Conservation (phyloP, 768 basidiomycete genomes). For the Podaxis sp. region DNA sequence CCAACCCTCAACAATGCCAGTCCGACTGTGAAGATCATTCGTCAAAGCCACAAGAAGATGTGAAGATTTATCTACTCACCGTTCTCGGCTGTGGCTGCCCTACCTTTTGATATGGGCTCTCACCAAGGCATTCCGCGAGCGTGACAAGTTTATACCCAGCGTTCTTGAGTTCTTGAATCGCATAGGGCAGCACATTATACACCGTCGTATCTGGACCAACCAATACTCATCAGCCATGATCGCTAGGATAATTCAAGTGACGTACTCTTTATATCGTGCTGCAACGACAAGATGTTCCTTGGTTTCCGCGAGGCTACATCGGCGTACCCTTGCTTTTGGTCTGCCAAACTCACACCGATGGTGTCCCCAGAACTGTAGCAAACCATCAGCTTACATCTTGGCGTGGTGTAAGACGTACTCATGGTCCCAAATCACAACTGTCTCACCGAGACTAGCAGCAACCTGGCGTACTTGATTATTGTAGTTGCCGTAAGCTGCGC, state of each 20-base stretch:
- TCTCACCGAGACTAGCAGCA: slow-evolving; percentile 12
- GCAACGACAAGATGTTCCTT: slow-evolving; percentile 13
- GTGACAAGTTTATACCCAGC: slow-evolving; percentile 20
- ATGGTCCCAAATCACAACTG: slow-evolving; percentile 17
- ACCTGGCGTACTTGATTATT: slow-evolving; percentile 16
- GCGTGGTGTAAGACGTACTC: slow-evolving; percentile 14
- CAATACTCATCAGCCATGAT: neutral
- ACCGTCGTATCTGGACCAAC: neutral
- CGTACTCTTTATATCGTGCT: slow-evolving; percentile 19
- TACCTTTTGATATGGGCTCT: slow-evolving; percentile 15
- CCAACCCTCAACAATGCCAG: slow-evolving; percentile 7
- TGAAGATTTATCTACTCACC: slow-evolving; percentile 22
- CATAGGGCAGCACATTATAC: slow-evolving; percentile 14
- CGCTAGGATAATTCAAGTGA: neutral
- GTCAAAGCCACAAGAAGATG: too few relatives aligned
- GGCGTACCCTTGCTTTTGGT: slow-evolving; percentile 13
- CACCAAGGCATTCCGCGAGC: slow-evolving; percentile 19
- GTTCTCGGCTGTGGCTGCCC: slow-evolving; percentile 26
- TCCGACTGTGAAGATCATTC: neutral
- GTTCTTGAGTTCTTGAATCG: slow-evolving; percentile 15
- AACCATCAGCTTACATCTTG: neutral
- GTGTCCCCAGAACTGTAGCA: slow-evolving; percentile 17
- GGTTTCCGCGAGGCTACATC: slow-evolving; percentile 2
- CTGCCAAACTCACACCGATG: neutral
- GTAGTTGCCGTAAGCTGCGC: slow-evolving; percentile 17